phyloP scores from a whole-genome alignment of 2,329 filamentous ascomycete genomes.

The Nothopassalora personata region DNA sequence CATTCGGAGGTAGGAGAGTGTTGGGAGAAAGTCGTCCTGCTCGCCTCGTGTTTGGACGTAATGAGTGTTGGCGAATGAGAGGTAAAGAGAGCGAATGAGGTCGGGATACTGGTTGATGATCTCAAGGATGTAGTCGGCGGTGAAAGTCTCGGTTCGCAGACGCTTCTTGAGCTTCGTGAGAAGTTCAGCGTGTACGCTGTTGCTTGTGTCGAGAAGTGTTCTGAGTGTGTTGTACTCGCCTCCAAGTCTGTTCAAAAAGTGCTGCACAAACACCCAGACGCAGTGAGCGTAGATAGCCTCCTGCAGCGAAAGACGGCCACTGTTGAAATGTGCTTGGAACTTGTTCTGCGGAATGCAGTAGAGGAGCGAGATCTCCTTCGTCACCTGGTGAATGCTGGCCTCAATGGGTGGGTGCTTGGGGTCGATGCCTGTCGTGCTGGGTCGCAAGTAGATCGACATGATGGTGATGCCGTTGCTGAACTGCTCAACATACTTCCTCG shows the following conservation, averaged over 20 bases:
- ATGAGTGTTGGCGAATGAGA: constrained; percentile 86
- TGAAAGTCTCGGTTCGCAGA: constrained; percentile 93
- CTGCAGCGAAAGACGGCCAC: constrained; percentile 81
- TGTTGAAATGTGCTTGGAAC: constrained; percentile 83
- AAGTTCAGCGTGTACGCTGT: constrained; percentile 79
- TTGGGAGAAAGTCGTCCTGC: constrained; percentile 64
- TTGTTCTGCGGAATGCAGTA: constrained; percentile 98
- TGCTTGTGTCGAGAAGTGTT: constrained; percentile 71
- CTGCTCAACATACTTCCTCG: constrained; percentile 94
- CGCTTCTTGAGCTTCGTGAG: constrained; percentile 93
- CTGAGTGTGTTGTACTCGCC: constrained; percentile 86
- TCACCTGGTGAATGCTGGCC: constrained; percentile 95
- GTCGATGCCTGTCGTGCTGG: constrained; percentile 56
- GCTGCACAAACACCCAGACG: constrained; percentile 94
- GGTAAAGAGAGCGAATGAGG: constrained; percentile 80
- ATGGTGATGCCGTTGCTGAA: constrained; percentile 98
- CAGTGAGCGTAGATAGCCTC: constrained; percentile 97
- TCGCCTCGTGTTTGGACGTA: constrained; percentile 62
- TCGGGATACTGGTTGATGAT: constrained; percentile 89
- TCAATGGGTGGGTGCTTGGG: constrained; percentile 72
- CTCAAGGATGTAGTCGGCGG: constrained; percentile 94
- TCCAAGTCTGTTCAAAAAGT: constrained; percentile 92
- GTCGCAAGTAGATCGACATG: constrained; percentile 86
- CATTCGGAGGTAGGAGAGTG: constrained; percentile 61
- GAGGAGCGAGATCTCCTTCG: constrained; percentile 92